phyloP scores from a whole-genome alignment of 2,329 filamentous ascomycete species.

The Colletotrichum lini region DNA sequence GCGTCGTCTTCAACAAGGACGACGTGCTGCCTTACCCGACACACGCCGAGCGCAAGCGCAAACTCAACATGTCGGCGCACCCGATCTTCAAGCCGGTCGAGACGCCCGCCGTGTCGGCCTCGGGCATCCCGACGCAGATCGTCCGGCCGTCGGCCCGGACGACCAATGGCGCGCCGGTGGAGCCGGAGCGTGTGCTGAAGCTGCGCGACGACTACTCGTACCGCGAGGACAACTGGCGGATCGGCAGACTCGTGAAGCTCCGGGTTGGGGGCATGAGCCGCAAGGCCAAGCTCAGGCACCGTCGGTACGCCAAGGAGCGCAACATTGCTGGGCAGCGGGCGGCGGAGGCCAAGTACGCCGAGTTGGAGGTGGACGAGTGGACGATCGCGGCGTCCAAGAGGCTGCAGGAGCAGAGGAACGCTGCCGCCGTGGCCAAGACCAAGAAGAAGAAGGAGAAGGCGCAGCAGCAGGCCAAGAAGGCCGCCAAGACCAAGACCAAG shows the following conservation, averaged over 20 bases:
- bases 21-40: slow-evolving; percentile 83
- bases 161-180: slow-evolving; percentile 54
- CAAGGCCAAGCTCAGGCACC: slow-evolving; percentile 63
- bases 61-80: slow-evolving; percentile 79
- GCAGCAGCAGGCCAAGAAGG: slow-evolving; percentile 50
- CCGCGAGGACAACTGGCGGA: slow-evolving; percentile 72
- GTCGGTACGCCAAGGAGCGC: slow-evolving; percentile 59
- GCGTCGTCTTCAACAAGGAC: slow-evolving; percentile 87
- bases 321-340: slow-evolving; percentile 57
- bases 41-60: slow-evolving; percentile 81
- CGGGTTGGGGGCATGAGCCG: slow-evolving; percentile 55
- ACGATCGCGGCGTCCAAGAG: slow-evolving; percentile 45
- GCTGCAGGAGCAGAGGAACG: slow-evolving; percentile 48
- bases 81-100: slow-evolving; percentile 58
- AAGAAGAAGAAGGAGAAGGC: slow-evolving; percentile 56
- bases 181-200: slow-evolving; percentile 62
- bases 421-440: slow-evolving; percentile 47
- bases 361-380: slow-evolving; percentile 47
- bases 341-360: slow-evolving; percentile 51
- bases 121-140: slow-evolving; percentile 65
- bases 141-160: slow-evolving; percentile 52
- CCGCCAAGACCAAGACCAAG: slow-evolving; percentile 49
- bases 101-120: slow-evolving; percentile 61
- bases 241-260: slow-evolving; percentile 68
- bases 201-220: slow-evolving; percentile 71